Conservation (phyloP, 805 yeast genomes). For the Lipomyces sp. region DNA sequence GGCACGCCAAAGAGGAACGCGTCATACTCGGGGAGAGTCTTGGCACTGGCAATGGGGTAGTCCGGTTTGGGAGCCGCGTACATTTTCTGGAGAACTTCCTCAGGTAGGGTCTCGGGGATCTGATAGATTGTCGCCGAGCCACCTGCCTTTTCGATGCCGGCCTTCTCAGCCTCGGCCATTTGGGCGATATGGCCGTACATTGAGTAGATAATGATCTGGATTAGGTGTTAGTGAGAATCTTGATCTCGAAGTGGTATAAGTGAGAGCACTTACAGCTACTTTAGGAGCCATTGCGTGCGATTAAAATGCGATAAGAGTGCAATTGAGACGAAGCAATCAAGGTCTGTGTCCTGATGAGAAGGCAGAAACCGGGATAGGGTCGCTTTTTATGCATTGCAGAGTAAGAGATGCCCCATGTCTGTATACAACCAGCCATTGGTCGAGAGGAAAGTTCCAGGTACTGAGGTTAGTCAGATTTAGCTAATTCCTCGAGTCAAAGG, state of each 20-base stretch:
- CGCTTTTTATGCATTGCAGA: too few species aligned
- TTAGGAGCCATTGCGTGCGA: slow-evolving; percentile 33
- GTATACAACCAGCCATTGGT: too few species aligned
- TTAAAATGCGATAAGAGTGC: neutral
- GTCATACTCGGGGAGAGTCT: slow-evolving; percentile 66
- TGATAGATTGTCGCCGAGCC: slow-evolving; percentile 70
- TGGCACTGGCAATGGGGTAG: slow-evolving; percentile 66
- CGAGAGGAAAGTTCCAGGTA: too few species aligned
- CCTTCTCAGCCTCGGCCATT: slow-evolving; percentile 68
- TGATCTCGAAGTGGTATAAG: too few species aligned
- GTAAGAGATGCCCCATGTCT: too few species aligned
- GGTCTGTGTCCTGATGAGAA: neutral
- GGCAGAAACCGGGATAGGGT: neutral
- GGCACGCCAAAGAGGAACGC: slow-evolving; percentile 86
- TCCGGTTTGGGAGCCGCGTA: slow-evolving; percentile 66
- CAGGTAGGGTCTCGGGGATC: slow-evolving; percentile 74
- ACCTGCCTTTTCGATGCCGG: slow-evolving; percentile 74
- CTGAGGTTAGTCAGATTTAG: too few species aligned
- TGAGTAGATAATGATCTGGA: slow-evolving; percentile 65
- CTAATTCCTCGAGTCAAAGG: too few species aligned
- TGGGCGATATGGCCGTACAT: slow-evolving; percentile 74
- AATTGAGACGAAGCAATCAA: neutral
- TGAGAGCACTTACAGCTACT: slow-evolving; percentile 34
- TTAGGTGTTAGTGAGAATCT: neutral
- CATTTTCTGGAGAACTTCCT: slow-evolving; percentile 59